A percentile compares a stretch with the other conserved stretches of the same genome.
Conservation (phyloP, 108 stramenopile species). For the Nitzschia sp. region DNA sequence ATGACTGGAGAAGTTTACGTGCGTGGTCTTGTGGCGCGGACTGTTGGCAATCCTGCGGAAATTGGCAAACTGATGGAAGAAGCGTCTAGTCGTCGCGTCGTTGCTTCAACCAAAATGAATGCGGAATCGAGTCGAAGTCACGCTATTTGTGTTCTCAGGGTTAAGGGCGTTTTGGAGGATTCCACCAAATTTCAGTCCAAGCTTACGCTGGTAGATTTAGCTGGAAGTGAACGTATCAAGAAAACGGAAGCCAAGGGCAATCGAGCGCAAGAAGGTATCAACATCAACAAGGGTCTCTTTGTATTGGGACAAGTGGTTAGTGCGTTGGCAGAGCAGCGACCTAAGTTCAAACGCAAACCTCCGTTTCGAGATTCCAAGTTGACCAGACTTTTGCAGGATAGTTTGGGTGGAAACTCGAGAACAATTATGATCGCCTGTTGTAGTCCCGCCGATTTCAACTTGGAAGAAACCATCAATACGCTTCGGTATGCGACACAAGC, state of each 20-base stretch:
- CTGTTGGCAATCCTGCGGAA: constrained; percentile 53
- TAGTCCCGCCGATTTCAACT: constrained; percentile 93
- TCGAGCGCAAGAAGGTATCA: constrained; percentile 89
- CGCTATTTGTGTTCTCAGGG: constrained; percentile 90
- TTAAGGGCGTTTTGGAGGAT: constrained; percentile 48
- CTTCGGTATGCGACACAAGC: constrained; percentile 94
- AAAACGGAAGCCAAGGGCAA: constrained; percentile 97
- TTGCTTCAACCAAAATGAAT: constrained; percentile 91
- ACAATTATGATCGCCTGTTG: constrained; percentile 94
- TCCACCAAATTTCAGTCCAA: constrained; percentile 78
- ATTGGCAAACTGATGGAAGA: constrained; percentile 58
- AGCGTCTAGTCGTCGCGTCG: constrained; percentile 64
- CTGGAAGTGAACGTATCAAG: constrained; percentile 93
- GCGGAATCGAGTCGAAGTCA: constrained; percentile 83
- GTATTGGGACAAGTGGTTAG: constrained; percentile 91
- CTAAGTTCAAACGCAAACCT: constrained; percentile 24
- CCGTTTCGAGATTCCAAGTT: constrained; percentile 95
- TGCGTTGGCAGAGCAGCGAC: constrained; percentile 77
- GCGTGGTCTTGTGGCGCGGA: constrained; percentile 52
- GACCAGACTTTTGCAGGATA: constrained; percentile 90
- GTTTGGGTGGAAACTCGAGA: constrained; percentile 90
- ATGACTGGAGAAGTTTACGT: constrained; percentile 70
- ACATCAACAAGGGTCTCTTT: constrained; percentile 89
- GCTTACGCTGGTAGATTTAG: constrained; percentile 98
- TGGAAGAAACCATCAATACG: constrained; percentile 94